Percentiles rank a stretch among this genome's conserved stretches.
Conservation (phyloP, 2,329 filamentous ascomycete species). For the Trichoderma semiorbis region DNA sequence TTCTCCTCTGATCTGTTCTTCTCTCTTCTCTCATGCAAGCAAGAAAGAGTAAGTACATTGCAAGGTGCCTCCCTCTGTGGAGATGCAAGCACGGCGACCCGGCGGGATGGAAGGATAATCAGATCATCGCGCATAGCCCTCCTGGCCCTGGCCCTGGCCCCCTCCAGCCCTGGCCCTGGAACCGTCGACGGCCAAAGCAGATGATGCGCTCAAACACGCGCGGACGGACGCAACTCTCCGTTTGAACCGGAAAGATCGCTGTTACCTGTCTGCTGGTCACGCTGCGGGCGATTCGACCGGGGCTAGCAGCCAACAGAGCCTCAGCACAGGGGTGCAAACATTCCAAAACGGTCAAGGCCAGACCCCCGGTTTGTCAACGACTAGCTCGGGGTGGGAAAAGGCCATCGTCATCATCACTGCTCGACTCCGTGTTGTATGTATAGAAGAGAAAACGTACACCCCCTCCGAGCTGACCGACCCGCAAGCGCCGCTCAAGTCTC, state of each 20-base stretch:
- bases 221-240: constrained; percentile 6
- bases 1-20: not conserved
- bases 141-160: not conserved
- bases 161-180: not conserved
- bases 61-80: not conserved
- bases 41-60: not conserved
- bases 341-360: not conserved
- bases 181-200: not conserved
- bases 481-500: not conserved
- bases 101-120: not conserved
- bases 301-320: constrained; percentile 8
- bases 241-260: not conserved
- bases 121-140: constrained; percentile 1
- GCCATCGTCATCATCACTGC: constrained; percentile 9
- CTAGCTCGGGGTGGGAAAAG: not conserved
- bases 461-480: constrained; percentile 11
- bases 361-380: constrained; percentile 6
- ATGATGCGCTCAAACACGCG: not conserved
- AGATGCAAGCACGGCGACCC: not conserved
- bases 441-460: not conserved
- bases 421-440: not conserved
- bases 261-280: not conserved
- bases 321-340: not conserved
- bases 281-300: not conserved
- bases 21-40: not conserved